phyloP scores from a whole-genome alignment of 1,284 basidiomycete genomes.

The Trametes sp. region DNA sequence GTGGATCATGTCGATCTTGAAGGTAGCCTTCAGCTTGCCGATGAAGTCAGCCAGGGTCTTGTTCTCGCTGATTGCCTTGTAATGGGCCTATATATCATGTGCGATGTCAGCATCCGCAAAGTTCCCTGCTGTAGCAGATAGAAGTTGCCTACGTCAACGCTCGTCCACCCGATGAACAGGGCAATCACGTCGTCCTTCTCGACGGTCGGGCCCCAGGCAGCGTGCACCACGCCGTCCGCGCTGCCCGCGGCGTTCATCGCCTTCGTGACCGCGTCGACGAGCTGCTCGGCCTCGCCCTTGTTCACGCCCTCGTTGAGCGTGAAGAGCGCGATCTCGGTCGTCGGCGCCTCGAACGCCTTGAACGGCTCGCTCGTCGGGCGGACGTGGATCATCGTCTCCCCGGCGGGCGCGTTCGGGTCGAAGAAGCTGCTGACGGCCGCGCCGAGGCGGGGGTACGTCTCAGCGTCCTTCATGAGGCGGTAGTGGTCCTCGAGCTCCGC shows the following conservation, averaged over 20 bases:
- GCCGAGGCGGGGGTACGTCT: constrained; percentile 24
- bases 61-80: neutral
- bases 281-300: constrained; percentile 21
- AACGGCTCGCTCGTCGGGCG: constrained; percentile 30
- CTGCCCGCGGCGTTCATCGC: constrained; percentile 19
- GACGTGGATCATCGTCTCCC: constrained; percentile 30
- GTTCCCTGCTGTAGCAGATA: neutral
- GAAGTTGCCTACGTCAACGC: constrained; percentile 26
- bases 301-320: constrained; percentile 28
- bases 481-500: constrained; percentile 30
- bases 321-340: constrained; percentile 33
- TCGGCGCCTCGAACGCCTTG: constrained; percentile 33
- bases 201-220: constrained; percentile 31
- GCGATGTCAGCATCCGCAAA: no score
- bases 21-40: neutral
- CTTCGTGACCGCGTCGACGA: constrained; percentile 23
- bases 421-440: constrained; percentile 8
- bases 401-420: neutral
- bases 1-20: neutral
- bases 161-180: constrained; percentile 35
- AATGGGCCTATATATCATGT: neutral
- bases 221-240: constrained; percentile 16
- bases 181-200: constrained; percentile 28
- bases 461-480: constrained; percentile 26
- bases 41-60: neutral